Base-by-base conservation (phyloP, 1,284 basidiomycete species). In the Leccinum variabile region DNA sequence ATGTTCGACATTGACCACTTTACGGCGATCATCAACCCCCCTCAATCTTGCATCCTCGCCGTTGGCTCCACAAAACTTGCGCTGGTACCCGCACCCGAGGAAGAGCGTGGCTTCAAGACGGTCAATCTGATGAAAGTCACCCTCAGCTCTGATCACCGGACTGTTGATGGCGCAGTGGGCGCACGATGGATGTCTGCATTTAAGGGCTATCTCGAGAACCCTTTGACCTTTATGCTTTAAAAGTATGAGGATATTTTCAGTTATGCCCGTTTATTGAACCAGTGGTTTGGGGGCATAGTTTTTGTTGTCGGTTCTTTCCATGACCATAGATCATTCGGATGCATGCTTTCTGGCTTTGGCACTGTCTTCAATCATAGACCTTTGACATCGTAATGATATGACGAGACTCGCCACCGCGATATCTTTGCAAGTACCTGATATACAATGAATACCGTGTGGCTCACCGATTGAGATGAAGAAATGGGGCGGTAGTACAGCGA, bases 11-110 rank as follows among this genome's bases (percentile, higher is more conserved):
- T 97, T 71, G 87, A 88, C 62, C 89, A 97, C 80, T 99, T 99
- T 79, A 98, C 96, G 22, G 97, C 97, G 57, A 99, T 99, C 81
- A 98, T 99, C 86, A 99, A 99, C 85, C 88, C 93, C 18, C 97
- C 97, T 41, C 97, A 99, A 80, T 93, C 93, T 65, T 98, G 95
- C 79, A 99, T 99, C 74, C 89, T 99, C 63, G 97, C 97, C 60
- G 88, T 99, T 68, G 96, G 97, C 52, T 85, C 89, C 30, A 95
- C 95, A n/a, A 84, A 89, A 75, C 84, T 92, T 30, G 91, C 90
- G 63, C 81, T 99, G n/a, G 87, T 95, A 18, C 91, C 94, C 54
- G 94, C 93, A 28, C 87, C 91, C 1, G 91, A 94, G 70, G 89
- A 92, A 71, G 94, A 95, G 73, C 92, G 91, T 75, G 95, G 95